phyloP scores from a whole-genome alignment of 768 basidiomycete species.

The Omphalotus guepiniiformis region DNA sequence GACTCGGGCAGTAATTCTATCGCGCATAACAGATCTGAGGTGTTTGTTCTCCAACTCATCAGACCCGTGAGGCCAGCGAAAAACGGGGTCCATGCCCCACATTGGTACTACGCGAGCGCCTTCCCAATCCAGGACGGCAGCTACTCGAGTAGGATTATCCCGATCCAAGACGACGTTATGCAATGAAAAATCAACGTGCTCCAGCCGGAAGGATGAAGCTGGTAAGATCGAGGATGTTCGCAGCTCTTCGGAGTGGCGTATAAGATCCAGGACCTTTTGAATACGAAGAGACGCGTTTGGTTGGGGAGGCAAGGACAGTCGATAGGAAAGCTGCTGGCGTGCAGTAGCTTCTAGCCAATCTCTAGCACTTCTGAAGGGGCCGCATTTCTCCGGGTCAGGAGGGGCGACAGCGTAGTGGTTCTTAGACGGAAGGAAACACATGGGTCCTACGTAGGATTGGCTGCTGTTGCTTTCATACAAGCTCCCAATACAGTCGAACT shows the following conservation, averaged over 20 bases:
- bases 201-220: background rate
- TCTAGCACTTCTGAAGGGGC: slow-evolving; percentile 7
- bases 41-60: slow-evolving; percentile 3
- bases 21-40: slow-evolving; percentile 1
- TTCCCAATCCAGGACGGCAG: slow-evolving; percentile 6
- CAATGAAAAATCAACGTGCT: slow-evolving; percentile 6
- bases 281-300: background rate
- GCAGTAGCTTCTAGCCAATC: slow-evolving; percentile 10
- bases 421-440: slow-evolving; percentile 7
- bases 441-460: slow-evolving; percentile 9
- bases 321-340: slow-evolving; percentile 9
- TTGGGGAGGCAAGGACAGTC: slow-evolving; percentile 1
- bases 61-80: slow-evolving; percentile 4
- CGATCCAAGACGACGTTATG: slow-evolving; percentile 3
- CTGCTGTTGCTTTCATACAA: background rate
- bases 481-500: slow-evolving; percentile 12
- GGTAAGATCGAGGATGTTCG: background rate
- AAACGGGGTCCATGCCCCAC: slow-evolving; percentile 8
- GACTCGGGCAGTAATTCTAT: slow-evolving; percentile 1
- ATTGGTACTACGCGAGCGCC: slow-evolving; percentile 7
- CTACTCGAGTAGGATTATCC: background rate
- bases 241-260: background rate
- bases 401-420: background rate
- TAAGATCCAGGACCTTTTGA: background rate
- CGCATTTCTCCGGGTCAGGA: slow-evolving; percentile 8